Conservation (phyloP, 345 rosid species). For the Eucalyptus sp. region DNA sequence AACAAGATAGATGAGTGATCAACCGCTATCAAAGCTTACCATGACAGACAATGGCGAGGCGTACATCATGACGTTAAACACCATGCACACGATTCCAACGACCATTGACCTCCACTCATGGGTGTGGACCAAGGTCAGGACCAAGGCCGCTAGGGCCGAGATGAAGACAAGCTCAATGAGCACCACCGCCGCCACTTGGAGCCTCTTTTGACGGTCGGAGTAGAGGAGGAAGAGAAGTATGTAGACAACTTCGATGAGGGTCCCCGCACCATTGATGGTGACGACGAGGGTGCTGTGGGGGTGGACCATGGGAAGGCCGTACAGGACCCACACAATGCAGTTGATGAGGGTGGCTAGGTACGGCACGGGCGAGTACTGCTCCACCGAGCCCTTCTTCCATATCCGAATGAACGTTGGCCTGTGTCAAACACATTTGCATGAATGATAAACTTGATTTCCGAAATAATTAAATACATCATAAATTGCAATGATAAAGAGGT, state of each 20-base stretch:
- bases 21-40: conserved; percentile 20
- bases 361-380: conserved; percentile 65
- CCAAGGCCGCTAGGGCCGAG: conserved; percentile 10
- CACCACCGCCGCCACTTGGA: conserved; percentile 9
- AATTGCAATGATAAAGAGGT: neutral
- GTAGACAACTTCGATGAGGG: conserved; percentile 41
- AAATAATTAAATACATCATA: neutral
- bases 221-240: conserved; percentile 29
- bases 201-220: conserved; percentile 24
- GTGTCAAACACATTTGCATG: neutral
- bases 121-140: conserved; percentile 33
- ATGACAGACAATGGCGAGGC: conserved; percentile 75
- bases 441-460: neutral
- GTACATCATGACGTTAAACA: conserved; percentile 71
- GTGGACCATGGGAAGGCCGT: conserved; percentile 71
- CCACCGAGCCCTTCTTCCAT: conserved; percentile 64
- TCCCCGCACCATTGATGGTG: conserved; percentile 68
- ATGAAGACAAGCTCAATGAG: conserved; percentile 26
- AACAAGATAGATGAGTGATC: neutral
- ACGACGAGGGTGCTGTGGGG: conserved; percentile 54
- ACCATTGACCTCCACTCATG: conserved; percentile 26
- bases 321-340: conserved; percentile 76
- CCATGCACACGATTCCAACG: conserved; percentile 50
- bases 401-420: conserved; percentile 77
- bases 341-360: conserved; percentile 73